phyloP scores from a whole-genome alignment of 345 rosid genomes.

The Schrenkiella parvula region DNA sequence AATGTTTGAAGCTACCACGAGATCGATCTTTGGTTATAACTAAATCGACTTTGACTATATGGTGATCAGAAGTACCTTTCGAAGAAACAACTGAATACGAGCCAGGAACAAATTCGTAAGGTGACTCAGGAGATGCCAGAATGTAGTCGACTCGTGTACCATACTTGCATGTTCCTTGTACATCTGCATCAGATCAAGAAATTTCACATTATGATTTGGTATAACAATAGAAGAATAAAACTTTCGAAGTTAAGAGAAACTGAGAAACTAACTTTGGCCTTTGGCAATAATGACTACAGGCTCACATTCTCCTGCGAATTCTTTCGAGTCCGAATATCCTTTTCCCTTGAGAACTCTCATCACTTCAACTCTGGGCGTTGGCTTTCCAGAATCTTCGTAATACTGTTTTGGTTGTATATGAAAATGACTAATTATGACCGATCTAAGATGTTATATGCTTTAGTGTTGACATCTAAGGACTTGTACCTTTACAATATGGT shows the following conservation, averaged over 20 bases:
- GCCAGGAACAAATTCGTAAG: conserved; percentile 64
- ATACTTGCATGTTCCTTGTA: conserved; percentile 96
- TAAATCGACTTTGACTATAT: conserved; percentile 83
- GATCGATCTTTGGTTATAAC: conserved; percentile 28
- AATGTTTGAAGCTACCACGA: conserved; percentile 29
- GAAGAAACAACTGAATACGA: conserved; percentile 84
- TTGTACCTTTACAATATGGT: conserved; percentile 81
- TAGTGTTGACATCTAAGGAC: too few relatives aligned
- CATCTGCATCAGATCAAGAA: conserved; percentile 42
- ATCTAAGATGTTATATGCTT: not conserved
- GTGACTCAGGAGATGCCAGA: conserved; percentile 55
- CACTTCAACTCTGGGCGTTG: conserved; percentile 72
- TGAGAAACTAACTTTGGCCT: conserved; percentile 66
- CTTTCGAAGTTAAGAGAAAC: not conserved
- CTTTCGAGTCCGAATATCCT: conserved; percentile 69
- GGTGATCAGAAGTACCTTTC: conserved; percentile 93
- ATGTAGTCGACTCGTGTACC: conserved; percentile 89
- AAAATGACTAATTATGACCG: not conserved
- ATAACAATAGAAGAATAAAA: not conserved
- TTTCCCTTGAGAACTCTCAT: conserved; percentile 57
- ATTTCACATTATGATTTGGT: not conserved
- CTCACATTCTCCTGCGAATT: conserved; percentile 80
- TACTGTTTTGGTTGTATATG: conserved; percentile 43
- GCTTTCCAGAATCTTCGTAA: conserved; percentile 83
- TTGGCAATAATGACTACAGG: conserved; percentile 93